A percentile compares a stretch with the other conserved stretches of the same genome.
phyloP scores from a whole-genome alignment of 2,329 filamentous ascomycete genomes.

The Pseudogymnoascus sp. region DNA sequence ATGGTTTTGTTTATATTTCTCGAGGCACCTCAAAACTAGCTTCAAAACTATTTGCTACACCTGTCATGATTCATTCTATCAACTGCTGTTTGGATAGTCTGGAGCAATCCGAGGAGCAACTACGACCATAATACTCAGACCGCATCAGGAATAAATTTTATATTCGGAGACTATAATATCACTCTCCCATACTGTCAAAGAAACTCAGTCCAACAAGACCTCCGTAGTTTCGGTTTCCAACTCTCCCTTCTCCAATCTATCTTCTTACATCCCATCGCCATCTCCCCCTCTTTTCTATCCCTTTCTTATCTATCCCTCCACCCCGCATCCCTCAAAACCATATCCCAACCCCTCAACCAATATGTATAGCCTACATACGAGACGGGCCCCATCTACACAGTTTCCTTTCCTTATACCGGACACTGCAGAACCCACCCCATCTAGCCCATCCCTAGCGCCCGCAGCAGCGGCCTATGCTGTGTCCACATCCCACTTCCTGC shows the following conservation, averaged over 20 bases:
- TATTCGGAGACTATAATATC: too few relatives aligned
- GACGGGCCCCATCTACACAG: too few relatives aligned
- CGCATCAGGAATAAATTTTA: too few relatives aligned
- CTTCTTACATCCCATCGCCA: background rate
- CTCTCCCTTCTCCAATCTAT: too few relatives aligned
- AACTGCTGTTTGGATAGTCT: too few relatives aligned
- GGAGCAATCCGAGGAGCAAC: too few relatives aligned
- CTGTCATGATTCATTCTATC: background rate
- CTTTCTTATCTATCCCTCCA: background rate
- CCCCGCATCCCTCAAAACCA: background rate
- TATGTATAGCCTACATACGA: background rate
- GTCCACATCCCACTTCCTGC: background rate
- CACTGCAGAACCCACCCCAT: background rate
- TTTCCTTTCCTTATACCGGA: background rate
- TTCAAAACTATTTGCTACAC: background rate
- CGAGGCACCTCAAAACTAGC: background rate
- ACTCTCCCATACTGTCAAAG: too few relatives aligned
- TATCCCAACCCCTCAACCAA: background rate
- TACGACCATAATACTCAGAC: too few relatives aligned
- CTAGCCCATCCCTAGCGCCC: background rate
- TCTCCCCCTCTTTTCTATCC: background rate
- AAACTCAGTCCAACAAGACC: too few relatives aligned
- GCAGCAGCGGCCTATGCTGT: background rate
- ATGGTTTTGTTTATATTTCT: too few relatives aligned
- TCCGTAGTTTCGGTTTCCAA: background rate